A percentile compares a stretch with the other conserved stretches of the same genome.
Evolutionary conservation across 2,329 filamentous ascomycete genomes (phyloP).

Genomic region (Calonectria pseudoturangicola): DNA sequence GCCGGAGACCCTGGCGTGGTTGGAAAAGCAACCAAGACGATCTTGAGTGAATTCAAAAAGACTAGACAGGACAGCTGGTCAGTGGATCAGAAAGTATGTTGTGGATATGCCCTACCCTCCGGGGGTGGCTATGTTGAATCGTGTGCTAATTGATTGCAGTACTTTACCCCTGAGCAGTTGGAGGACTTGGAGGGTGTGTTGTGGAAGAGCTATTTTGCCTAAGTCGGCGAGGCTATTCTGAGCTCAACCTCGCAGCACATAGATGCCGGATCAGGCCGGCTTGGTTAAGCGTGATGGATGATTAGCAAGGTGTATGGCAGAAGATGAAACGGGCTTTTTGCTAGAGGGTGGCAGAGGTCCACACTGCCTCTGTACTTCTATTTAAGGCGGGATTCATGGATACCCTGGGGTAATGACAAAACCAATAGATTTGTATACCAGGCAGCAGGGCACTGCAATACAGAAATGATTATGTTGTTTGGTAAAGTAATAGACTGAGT

Average conservation of each 20-base stretch:
- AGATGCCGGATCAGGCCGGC: neutral
- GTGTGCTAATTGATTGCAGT: slow-evolving; percentile 66
- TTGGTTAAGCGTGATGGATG: slow-evolving; percentile 15
- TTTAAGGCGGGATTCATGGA: slow-evolving; percentile 31
- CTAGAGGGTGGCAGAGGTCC: slow-evolving; percentile 7
- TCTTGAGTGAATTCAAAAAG: slow-evolving; percentile 99
- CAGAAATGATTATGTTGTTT: slow-evolving; percentile 34
- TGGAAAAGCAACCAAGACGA: slow-evolving; percentile 95
- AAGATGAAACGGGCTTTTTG: slow-evolving; percentile 23
- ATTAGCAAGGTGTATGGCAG: slow-evolving; percentile 25
- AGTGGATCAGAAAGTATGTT: slow-evolving; percentile 94
- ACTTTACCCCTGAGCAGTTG: slow-evolving; percentile 93
- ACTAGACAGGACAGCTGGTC: slow-evolving; percentile 99
- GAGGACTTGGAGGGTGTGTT: slow-evolving; percentile 97
- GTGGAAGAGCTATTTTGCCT: slow-evolving; percentile 99
- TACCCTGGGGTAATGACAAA: slow-evolving; percentile 34
- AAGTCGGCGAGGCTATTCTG: slow-evolving; percentile 49
- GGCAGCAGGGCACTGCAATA: slow-evolving; percentile 34
- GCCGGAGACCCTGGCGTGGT: slow-evolving; percentile 93
- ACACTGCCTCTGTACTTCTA: slow-evolving; percentile 44
- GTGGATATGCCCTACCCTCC: neutral
- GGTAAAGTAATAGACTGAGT: slow-evolving; percentile 1
- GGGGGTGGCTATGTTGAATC: slow-evolving; percentile 4
- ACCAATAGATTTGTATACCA: slow-evolving; percentile 52
- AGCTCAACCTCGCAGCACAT: slow-evolving; percentile 41